Conservation (phyloP, 176 grass and related monocot genomes). For the Carex scoparia region DNA sequence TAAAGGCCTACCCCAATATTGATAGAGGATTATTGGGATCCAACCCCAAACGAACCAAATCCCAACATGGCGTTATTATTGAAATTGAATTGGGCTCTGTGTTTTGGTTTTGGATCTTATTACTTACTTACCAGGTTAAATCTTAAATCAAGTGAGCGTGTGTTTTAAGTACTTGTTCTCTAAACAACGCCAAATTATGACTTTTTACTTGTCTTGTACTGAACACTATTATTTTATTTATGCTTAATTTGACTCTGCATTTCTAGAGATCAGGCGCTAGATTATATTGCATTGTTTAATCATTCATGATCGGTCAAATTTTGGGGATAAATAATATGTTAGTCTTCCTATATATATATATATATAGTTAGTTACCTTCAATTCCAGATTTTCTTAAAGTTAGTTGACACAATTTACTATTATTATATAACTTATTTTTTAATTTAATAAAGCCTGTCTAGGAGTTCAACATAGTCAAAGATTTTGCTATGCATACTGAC, state of each 20-base stretch:
- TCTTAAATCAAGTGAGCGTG: conserved; percentile 17
- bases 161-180: neutral
- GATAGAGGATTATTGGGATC: conserved; percentile 21
- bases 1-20: conserved; percentile 7
- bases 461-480: neutral
- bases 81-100: conserved; percentile 16
- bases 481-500: neutral
- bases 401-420: neutral
- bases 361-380: conserved; percentile 6
- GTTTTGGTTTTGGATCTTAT: conserved; percentile 29
- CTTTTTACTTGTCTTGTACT: conserved; percentile 17
- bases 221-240: neutral
- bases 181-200: conserved; percentile 10
- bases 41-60: conserved; percentile 19
- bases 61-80: conserved; percentile 29
- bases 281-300: conserved; percentile 8
- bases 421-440: neutral
- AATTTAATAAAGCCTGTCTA: neutral
- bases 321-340: neutral
- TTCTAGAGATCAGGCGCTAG: neutral
- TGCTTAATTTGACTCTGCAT: neutral
- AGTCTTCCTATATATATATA: neutral
- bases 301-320: no score
- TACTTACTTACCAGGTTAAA: neutral
- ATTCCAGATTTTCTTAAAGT: neutral